Evolutionary conservation across 768 basidiomycete genomes (phyloP).

Genomic region (Crucibulum laeve): DNA sequence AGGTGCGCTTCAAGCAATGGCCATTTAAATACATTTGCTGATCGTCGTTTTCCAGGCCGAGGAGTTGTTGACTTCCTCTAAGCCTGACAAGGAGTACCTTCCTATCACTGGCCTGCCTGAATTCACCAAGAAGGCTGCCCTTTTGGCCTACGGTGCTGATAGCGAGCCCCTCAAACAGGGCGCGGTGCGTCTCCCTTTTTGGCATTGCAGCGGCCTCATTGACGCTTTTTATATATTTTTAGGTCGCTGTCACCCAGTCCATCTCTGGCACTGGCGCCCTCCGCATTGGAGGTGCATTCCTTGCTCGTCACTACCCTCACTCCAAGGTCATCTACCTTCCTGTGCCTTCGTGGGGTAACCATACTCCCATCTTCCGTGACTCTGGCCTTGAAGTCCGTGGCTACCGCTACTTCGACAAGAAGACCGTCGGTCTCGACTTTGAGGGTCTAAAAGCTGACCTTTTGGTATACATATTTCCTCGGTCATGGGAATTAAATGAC

Average conservation of each 20-base stretch:
- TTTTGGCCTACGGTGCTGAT: conserved; percentile 87
- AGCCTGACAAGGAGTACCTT: conserved; percentile 92
- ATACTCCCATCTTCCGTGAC: conserved; percentile 89
- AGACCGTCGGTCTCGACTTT: conserved; percentile 89
- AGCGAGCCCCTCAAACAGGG: conserved; percentile 68
- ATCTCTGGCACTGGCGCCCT: conserved; percentile 98
- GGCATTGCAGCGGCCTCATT: conserved; percentile 5
- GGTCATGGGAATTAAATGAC: neutral
- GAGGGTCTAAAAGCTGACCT: conserved; percentile 86
- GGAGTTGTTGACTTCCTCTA: conserved; percentile 56
- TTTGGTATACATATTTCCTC: conserved; percentile 44
- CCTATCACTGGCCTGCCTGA: conserved; percentile 88
- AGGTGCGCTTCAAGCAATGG: conserved; percentile 38
- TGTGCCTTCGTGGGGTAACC: conserved; percentile 95
- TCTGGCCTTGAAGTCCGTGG: conserved; percentile 89
- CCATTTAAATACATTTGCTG: conserved; percentile 5
- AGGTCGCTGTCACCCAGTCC: conserved; percentile 88
- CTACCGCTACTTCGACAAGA: conserved; percentile 94
- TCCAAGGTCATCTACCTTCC: conserved; percentile 89
- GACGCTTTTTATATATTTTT: conserved; percentile 6
- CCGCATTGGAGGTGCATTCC: conserved; percentile 90
- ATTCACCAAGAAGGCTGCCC: conserved; percentile 83
- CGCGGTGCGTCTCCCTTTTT: conserved; percentile 45
- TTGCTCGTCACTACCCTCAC: conserved; percentile 84
- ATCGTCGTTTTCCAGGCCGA: conserved; percentile 55